phyloP scores from a whole-genome alignment of 2,329 filamentous ascomycete genomes.

The Clonostachys byssicola region DNA sequence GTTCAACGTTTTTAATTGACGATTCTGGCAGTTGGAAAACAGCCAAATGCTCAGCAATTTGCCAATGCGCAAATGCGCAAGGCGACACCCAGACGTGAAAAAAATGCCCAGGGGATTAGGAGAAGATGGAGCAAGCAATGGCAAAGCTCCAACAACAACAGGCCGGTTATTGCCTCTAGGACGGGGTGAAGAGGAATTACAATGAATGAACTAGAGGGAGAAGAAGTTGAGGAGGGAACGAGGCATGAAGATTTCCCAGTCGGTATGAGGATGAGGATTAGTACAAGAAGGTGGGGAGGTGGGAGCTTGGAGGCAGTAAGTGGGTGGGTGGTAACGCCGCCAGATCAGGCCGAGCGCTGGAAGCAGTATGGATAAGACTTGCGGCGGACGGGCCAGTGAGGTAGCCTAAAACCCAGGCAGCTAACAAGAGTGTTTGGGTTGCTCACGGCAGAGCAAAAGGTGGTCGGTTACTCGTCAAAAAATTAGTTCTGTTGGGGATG shows the following conservation, averaged over 20 bases:
- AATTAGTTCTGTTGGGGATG: not conserved
- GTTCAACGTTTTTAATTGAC: too few species aligned
- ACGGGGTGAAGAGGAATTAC: not conserved
- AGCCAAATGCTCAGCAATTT: not conserved
- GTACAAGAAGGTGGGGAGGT: not conserved
- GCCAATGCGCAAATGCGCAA: slow-evolving; percentile 2
- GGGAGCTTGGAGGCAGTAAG: slow-evolving; percentile 2
- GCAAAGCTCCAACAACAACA: not conserved
- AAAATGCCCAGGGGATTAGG: slow-evolving; percentile 1
- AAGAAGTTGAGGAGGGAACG: slow-evolving; percentile 5
- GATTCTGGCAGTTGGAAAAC: too few species aligned
- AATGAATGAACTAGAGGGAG: slow-evolving; percentile 1
- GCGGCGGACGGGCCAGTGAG: too few species aligned
- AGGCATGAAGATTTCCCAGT: slow-evolving; percentile 2
- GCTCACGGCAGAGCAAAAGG: not conserved
- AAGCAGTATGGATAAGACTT: too few species aligned
- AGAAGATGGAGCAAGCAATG: slow-evolving; percentile 4
- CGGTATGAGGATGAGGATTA: slow-evolving; percentile 1
- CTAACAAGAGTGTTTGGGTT: too few species aligned
- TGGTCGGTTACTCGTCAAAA: not conserved
- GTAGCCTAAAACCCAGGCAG: too few species aligned
- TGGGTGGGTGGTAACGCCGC: slow-evolving; percentile 1
- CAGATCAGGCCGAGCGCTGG: too few species aligned
- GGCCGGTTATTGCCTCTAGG: not conserved
- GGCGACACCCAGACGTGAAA: not conserved